Evolutionary conservation across 345 rosid genomes (phyloP).

Genomic region (Citropsis articulata): DNA sequence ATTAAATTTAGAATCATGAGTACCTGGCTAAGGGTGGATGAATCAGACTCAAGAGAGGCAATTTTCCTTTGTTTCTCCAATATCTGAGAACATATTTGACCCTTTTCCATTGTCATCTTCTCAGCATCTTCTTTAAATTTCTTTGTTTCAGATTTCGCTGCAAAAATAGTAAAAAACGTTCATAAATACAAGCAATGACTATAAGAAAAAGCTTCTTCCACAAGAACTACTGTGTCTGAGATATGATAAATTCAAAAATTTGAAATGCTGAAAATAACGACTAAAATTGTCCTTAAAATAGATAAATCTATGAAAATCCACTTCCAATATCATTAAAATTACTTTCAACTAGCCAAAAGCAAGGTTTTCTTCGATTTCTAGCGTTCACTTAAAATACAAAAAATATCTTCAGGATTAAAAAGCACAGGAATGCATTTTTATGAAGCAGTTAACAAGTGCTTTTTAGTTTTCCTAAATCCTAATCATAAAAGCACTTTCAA

Average conservation of each 20-base stretch:
- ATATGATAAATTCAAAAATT: not conserved
- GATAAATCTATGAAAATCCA: not conserved
- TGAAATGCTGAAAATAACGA: not conserved
- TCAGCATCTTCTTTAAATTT: slow-evolving; percentile 49
- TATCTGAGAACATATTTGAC: slow-evolving; percentile 52
- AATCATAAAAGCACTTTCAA: not conserved
- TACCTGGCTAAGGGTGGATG: slow-evolving; percentile 62
- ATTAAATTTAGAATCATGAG: not conserved
- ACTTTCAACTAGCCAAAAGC: not conserved
- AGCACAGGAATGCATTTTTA: not conserved
- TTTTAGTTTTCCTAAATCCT: too few relatives aligned
- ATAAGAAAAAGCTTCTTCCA: not conserved
- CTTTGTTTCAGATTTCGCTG: slow-evolving; percentile 50
- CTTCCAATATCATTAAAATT: not conserved
- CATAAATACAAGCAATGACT: not conserved
- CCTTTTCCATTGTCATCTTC: slow-evolving; percentile 49
- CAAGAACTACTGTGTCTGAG: not conserved
- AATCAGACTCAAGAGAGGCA: slow-evolving; percentile 54
- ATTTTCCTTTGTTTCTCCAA: slow-evolving; percentile 54
- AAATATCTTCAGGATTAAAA: not conserved
- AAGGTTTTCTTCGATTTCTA: not conserved
- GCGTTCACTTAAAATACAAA: not conserved
- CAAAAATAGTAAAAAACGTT: not conserved
- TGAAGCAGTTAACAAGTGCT: not conserved
- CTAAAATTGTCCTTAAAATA: not conserved